A percentile compares a stretch with the other conserved stretches of the same genome.
phyloP scores from a whole-genome alignment of 345 rosid genomes.

The Eutrema japonicum region DNA sequence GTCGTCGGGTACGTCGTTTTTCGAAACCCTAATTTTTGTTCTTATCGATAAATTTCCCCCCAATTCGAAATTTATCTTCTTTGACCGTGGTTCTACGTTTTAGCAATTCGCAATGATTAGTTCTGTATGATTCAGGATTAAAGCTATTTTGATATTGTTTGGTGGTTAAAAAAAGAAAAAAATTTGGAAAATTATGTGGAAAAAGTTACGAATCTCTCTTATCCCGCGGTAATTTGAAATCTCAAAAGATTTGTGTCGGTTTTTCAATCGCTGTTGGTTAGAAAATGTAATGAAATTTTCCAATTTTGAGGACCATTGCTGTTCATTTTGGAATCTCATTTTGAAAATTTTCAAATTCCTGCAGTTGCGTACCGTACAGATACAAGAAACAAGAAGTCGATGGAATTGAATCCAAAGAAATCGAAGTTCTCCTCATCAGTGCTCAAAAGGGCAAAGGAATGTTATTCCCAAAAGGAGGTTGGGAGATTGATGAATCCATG shows the following conservation, averaged over 20 bases:
- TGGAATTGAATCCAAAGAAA: slow-evolving; percentile 23
- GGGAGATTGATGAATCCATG: slow-evolving; percentile 67
- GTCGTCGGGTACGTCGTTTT: slow-evolving; percentile 67
- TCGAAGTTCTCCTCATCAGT: slow-evolving; percentile 60
- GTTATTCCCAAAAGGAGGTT: slow-evolving; percentile 72
- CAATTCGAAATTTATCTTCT: not conserved
- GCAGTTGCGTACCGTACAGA: slow-evolving; percentile 72
- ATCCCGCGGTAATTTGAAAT: slow-evolving; percentile 22
- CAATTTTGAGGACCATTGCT: not conserved
- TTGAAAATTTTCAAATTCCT: not conserved
- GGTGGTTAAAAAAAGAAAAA: not conserved
- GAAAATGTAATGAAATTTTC: slow-evolving; percentile 16
- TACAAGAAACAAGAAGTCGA: slow-evolving; percentile 41
- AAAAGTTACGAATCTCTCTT: not conserved
- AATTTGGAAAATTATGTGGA: not conserved
- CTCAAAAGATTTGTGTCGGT: not conserved
- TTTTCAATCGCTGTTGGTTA: not conserved
- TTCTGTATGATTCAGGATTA: not conserved
- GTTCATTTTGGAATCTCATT: slow-evolving; percentile 24
- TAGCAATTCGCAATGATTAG: not conserved
- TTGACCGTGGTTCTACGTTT: not conserved
- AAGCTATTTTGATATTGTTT: not conserved
- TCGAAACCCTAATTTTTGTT: not conserved
- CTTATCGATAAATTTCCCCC: not conserved
- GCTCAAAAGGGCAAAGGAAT: slow-evolving; percentile 60